phyloP scores from a whole-genome alignment of 164 flowering plant species.

The Dillenia suffruticosa region DNA sequence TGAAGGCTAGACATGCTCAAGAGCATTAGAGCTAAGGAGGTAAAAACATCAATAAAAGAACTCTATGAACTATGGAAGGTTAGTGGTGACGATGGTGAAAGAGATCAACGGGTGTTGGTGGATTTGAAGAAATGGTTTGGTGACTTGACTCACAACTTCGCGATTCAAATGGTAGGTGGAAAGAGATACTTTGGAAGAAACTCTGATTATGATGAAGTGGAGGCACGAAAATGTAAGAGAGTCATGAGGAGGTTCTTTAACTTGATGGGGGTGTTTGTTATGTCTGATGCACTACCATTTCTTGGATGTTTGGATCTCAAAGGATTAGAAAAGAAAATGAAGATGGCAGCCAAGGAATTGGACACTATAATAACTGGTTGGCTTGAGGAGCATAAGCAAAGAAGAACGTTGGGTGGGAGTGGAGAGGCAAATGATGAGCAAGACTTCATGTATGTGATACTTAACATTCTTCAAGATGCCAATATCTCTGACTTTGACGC shows the following conservation, averaged over 20 bases:
- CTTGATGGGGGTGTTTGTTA: neutral
- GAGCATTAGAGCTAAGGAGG: neutral
- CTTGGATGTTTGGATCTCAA: neutral
- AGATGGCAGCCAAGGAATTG: neutral
- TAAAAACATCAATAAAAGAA: neutral
- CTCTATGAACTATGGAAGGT: neutral
- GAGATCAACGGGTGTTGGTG: neutral
- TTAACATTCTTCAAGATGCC: neutral
- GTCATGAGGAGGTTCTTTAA: neutral
- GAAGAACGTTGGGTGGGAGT: neutral
- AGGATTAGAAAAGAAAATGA: neutral
- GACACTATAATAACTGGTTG: neutral
- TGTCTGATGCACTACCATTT: neutral
- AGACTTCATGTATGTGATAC: constrained; percentile 2
- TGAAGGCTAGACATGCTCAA: neutral
- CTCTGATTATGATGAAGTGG: neutral
- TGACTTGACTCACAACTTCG: neutral
- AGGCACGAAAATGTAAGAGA: neutral
- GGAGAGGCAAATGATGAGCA: neutral
- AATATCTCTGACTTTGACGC: neutral
- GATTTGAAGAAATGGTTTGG: neutral
- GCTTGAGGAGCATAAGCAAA: neutral
- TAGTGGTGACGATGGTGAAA: neutral
- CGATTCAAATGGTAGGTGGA: neutral
- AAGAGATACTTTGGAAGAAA: neutral